Base-by-base conservation (phyloP, 1,284 basidiomycete species). In the Malassezia pachydermatis region DNA sequence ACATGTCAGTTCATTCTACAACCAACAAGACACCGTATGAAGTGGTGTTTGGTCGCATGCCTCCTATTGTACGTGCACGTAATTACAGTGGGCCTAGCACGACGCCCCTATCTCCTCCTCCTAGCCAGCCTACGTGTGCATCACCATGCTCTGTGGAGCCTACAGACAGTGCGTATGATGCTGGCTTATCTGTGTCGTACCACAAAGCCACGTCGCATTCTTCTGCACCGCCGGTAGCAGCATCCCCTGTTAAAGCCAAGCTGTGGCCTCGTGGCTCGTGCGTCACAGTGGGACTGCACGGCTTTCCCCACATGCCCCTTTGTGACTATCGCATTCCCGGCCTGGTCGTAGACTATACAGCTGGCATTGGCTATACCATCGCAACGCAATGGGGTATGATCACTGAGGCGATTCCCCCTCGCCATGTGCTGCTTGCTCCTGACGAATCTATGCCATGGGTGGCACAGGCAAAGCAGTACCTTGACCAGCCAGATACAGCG, bases 301-400 rank as follows among this genome's bases (percentile, higher is more conserved):
- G 44, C 34, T 5, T 38, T 4, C 3, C 16, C 7, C 34, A 25
- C n/a, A 36, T 14, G 2, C 34, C 33, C 2, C 28, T 37, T 5
- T 34, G 39, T 27, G 44, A 23, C 11, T 45, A 45, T 19, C 44
- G 44, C 25, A 37, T 45, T 22, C 44, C 44, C 27, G 44, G 32
- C 8, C 14, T 45, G 14, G 27, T 45, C 19, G 13, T 36, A 19
- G 22, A 36, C 19, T 27, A 37, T 23, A 27, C 30, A 32, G 23
- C 22, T 8, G 17, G 22, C 5, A 23, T 20, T 3, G 44, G 44
- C 44, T 45, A 45, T 36, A 34, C 35, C 27, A 27, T 45, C 3
- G 17, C 25, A 3, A 45, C 44, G 17, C 27, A 34, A 1, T 38
- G 36, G 34, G 44, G 44, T 19, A 19, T 45, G 13, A 10, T 45